Evolutionary conservation across 2,329 filamentous ascomycete genomes (phyloP).

Genomic region (Aureobasidium vineae): DNA sequence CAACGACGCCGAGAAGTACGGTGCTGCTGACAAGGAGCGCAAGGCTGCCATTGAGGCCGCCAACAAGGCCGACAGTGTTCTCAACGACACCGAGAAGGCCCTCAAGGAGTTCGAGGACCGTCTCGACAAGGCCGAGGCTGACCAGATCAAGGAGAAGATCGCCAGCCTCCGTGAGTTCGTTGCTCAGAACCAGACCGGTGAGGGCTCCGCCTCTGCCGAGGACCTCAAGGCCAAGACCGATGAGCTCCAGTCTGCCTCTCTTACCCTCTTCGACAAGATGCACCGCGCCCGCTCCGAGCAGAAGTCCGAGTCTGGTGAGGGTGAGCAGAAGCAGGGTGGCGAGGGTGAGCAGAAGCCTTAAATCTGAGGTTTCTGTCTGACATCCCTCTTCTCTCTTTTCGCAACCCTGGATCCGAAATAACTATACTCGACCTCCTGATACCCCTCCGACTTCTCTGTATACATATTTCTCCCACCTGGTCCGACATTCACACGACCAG

Average conservation of each 20-base stretch:
- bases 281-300: slow-evolving; percentile 79
- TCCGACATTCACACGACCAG: neutral
- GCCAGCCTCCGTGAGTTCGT: slow-evolving; percentile 75
- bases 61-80: slow-evolving; percentile 93
- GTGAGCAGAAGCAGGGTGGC: slow-evolving; percentile 38
- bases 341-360: slow-evolving; percentile 43
- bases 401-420: slow-evolving; percentile 2
- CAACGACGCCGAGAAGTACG: slow-evolving; percentile 92
- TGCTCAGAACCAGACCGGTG: slow-evolving; percentile 90
- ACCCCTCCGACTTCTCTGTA: slow-evolving; percentile 25
- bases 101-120: slow-evolving; percentile 98
- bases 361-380: slow-evolving; percentile 13
- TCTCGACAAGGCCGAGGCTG: slow-evolving; percentile 96
- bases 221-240: slow-evolving; percentile 99
- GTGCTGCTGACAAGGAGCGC: slow-evolving; percentile 96
- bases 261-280: slow-evolving; percentile 99
- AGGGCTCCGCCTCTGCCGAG: slow-evolving; percentile 78
- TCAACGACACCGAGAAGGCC: slow-evolving; percentile 98
- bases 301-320: slow-evolving; percentile 47
- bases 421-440: slow-evolving; percentile 15
- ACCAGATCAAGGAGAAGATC: slow-evolving; percentile 96
- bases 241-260: slow-evolving; percentile 90
- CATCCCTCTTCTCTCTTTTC: neutral
- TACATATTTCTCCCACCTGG: slow-evolving; percentile 21
- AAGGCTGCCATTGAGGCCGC: slow-evolving; percentile 92